Base-by-base conservation (phyloP, 1,139 yeast species). In the Zygoascus meyerae region DNA sequence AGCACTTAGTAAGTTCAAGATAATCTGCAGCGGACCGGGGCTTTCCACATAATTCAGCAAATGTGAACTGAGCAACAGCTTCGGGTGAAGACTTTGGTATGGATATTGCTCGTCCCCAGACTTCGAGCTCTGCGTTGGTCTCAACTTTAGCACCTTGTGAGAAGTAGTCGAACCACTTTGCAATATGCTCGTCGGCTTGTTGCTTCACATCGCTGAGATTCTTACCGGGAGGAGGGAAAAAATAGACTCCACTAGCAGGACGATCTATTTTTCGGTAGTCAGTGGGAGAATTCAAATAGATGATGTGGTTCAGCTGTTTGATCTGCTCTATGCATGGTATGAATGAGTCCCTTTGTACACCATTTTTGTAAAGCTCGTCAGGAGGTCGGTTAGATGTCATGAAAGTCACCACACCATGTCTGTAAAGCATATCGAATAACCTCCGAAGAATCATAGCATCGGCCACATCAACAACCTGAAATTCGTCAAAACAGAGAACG, bases 21-120 rank as follows among this genome's bases (percentile, higher is more conserved):
- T 92, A 92, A 65, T 92, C 98, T 9, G 97, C 97, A 0, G 98
- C 97, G n/a, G 95, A 89, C 54, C 86, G 68, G 8, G 95, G 92
- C 49, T 74, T 70, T 1, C 95, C 96, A 65, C 97, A 92, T 35
- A 92, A 70, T 62, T 92, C 83, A 42, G 78, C 77, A 63, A 92
- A 92, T 2, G 94, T 75, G 65, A 89, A 90, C 63, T 86, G 94
- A 1, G 97, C 97, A 15, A 89, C 97, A 46, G 77, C 70, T 28
- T 87, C 85, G 14, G 86, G 83, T 0, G 86, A 77, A 45, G 90
- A 78, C 49, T 68, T 70, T 1, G 98, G 98, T 5, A 92, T 87
- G 5, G 62, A 59, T 26, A 92, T 69, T 42, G 82, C 73, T 51
- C 98, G 73, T 21, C 98, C 98, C 98, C 98, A 92, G 39, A 92